Conservation (phyloP, 2,329 filamentous ascomycete species). For the Ilyonectria destructans region DNA sequence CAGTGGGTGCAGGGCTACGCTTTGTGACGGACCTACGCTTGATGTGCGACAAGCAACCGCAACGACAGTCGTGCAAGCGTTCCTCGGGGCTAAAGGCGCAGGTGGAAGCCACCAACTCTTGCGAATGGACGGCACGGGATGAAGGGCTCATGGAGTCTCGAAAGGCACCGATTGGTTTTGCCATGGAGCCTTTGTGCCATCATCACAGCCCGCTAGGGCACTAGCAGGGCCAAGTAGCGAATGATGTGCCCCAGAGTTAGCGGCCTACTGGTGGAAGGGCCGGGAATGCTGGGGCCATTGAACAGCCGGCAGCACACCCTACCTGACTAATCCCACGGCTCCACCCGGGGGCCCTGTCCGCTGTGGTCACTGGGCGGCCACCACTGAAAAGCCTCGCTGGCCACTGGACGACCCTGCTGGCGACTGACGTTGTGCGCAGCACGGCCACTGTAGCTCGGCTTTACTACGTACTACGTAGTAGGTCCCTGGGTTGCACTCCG, state of each 20-base stretch:
- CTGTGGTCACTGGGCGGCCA: conserved; percentile 18
- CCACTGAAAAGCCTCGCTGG: conserved; percentile 23
- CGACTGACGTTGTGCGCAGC: conserved; percentile 30
- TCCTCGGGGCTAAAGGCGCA: conserved; percentile 37
- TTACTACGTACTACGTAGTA: neutral
- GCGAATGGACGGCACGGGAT: conserved; percentile 44
- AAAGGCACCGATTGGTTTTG: conserved; percentile 49
- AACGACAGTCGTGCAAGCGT: conserved; percentile 35
- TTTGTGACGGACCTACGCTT: conserved; percentile 24
- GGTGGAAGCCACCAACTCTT: conserved; percentile 41
- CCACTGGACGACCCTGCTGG: neutral
- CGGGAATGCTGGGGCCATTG: conserved; percentile 29
- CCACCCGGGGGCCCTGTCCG: conserved; percentile 14
- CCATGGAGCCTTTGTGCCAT: conserved; percentile 45
- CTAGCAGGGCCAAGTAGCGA: conserved; percentile 12
- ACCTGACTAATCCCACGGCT: conserved; percentile 30
- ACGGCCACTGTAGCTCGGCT: conserved; percentile 1
- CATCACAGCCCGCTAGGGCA: conserved; percentile 20
- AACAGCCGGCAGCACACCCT: conserved; percentile 17
- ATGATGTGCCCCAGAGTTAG: conserved; percentile 11
- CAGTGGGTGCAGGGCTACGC: conserved; percentile 22
- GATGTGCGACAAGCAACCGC: conserved; percentile 5
- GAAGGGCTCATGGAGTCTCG: conserved; percentile 49
- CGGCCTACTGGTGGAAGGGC: neutral
- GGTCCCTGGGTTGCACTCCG: conserved; percentile 21